These are phyloP conservation scores for Penicillium sp. DNA, from an alignment of 2,329 filamentous ascomycete genomes.

Conservation along the genomic window DNA sequence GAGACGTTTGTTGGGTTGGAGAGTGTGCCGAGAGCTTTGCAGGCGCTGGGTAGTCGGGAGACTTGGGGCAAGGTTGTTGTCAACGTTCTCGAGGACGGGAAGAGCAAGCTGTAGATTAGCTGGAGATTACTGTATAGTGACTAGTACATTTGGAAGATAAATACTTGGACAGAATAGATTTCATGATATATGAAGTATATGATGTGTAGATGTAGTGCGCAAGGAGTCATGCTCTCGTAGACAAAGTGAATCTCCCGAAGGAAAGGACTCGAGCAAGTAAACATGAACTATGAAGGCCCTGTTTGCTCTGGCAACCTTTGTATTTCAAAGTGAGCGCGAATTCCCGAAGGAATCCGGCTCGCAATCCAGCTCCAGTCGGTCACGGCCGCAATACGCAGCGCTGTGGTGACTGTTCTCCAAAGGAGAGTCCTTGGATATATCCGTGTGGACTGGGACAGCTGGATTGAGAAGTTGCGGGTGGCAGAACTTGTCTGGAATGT, in stretches of 20 bases:
- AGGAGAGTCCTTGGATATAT: conserved; percentile 30
- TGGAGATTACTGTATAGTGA: background rate
- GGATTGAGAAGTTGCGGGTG: conserved; percentile 33
- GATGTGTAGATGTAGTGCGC: conserved; percentile 37
- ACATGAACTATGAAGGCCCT: conserved; percentile 49
- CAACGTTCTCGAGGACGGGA: conserved; percentile 67
- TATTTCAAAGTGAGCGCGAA: conserved; percentile 7
- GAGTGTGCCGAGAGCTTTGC: conserved; percentile 69
- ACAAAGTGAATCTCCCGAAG: conserved; percentile 12
- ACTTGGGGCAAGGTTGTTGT: conserved; percentile 98
- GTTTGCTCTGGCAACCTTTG: conserved; percentile 40
- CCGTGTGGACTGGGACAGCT: conserved; percentile 33
- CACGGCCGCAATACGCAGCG: conserved; percentile 43
- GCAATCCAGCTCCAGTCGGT: conserved; percentile 41
- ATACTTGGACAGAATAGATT: conserved; percentile 1
- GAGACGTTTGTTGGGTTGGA: conserved; percentile 79
- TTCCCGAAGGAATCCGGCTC: conserved; percentile 17
- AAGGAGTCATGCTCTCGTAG: conserved; percentile 48
- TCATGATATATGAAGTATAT: background rate
- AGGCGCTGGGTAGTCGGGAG: conserved; percentile 71
- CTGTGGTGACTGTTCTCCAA: conserved; percentile 36
- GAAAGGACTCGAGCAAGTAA: conserved; percentile 30
- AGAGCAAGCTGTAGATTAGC: conserved; percentile 38
- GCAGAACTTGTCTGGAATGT: conserved; percentile 2
- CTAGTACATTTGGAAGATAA: background rate